Evolutionary conservation across 225 moss, liverwort and hornwort genomes (phyloP).

Genomic region (Straminergon stramineum): DNA sequence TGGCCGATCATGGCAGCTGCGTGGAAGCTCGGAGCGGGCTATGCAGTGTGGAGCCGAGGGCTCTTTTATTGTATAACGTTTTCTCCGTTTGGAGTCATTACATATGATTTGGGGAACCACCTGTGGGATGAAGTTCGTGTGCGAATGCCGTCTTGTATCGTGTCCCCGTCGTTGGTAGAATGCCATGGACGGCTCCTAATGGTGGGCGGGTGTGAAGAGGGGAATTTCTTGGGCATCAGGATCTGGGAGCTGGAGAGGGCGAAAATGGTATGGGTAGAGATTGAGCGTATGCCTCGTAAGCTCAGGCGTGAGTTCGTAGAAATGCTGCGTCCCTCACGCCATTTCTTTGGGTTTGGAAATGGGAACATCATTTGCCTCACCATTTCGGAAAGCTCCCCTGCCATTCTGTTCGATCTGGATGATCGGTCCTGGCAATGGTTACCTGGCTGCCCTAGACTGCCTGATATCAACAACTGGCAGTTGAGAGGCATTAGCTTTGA

Average conservation of each 20-base stretch:
- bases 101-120: constrained; percentile 48
- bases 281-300: constrained; percentile 65
- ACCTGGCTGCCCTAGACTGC: constrained; percentile 59
- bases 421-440: constrained; percentile 69
- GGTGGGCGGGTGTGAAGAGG: constrained; percentile 75
- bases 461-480: constrained; percentile 83
- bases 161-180: constrained; percentile 69
- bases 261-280: constrained; percentile 59
- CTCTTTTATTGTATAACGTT: constrained; percentile 68
- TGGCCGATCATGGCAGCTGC: constrained; percentile 85
- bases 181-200: constrained; percentile 57
- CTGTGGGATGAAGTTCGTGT: constrained; percentile 56
- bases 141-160: constrained; percentile 62
- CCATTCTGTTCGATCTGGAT: constrained; percentile 55
- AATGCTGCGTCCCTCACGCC: constrained; percentile 63
- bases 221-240: constrained; percentile 49
- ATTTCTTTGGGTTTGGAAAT: constrained; percentile 67
- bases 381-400: constrained; percentile 66
- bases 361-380: constrained; percentile 59
- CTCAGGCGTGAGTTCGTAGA: constrained; percentile 60
- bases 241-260: constrained; percentile 69
- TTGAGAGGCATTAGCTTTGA: constrained; percentile 72
- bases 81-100: constrained; percentile 67
- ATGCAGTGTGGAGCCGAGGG: constrained; percentile 58
- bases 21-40: constrained; percentile 70